phyloP scores from a whole-genome alignment of 371 early-diverging fungal species.

The Apophysomyces sp. region DNA sequence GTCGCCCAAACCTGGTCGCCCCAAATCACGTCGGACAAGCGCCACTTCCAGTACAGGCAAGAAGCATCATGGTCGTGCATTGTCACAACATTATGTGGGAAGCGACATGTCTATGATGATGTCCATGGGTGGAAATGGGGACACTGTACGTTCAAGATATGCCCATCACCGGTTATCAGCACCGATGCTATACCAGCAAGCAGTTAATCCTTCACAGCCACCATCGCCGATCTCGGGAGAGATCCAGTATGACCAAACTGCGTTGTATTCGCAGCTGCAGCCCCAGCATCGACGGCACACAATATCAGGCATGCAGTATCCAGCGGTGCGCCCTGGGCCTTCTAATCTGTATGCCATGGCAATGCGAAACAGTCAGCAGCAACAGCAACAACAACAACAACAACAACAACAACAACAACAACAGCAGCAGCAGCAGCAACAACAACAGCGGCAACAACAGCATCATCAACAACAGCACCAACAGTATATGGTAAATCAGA shows the following conservation, averaged over 20 bases:
- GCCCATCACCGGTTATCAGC: not conserved
- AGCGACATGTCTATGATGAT: not conserved
- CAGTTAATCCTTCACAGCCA: not conserved
- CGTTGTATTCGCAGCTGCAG: not conserved
- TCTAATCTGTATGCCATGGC: constrained; percentile 20
- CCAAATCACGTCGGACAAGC: not conserved
- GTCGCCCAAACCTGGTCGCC: not conserved
- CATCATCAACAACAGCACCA: constrained; percentile 8
- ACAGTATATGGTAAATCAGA: not conserved
- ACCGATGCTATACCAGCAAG: not conserved
- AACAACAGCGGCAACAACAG: not conserved
- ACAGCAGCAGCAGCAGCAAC: constrained; percentile 8
- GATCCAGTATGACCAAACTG: not conserved
- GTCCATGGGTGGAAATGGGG: not conserved
- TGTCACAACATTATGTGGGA: not conserved
- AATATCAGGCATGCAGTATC: constrained; percentile 9
- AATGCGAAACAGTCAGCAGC: constrained; percentile 21
- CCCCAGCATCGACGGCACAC: constrained; percentile 19
- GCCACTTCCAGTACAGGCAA: not conserved
- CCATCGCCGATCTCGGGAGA: not conserved
- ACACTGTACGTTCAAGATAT: not conserved
- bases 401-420: constrained; percentile 1
- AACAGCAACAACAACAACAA: constrained; percentile 9
- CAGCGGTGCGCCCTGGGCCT: not conserved
- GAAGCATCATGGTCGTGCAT: not conserved